phyloP scores from a whole-genome alignment of 306 rosid species.

The Glycine tomentella region DNA sequence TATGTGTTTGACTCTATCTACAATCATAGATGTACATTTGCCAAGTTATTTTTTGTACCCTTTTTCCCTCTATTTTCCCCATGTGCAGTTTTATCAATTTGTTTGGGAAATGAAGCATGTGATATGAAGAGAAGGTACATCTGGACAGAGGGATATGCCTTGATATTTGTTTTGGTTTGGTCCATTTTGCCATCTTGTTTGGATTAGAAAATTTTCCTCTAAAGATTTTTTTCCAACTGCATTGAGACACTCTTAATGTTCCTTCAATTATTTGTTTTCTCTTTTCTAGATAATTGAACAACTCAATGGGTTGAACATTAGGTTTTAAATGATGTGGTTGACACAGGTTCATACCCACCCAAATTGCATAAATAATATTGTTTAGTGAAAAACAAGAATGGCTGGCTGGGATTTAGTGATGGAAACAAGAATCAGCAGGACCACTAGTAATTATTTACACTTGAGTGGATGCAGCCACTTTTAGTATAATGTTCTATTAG shows the following conservation, averaged over 20 bases:
- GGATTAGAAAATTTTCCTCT: neutral
- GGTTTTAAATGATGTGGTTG: conserved; percentile 41
- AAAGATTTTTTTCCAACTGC: conserved; percentile 2
- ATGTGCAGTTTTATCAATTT: neutral
- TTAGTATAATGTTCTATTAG: conserved; percentile 35
- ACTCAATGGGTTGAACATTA: conserved; percentile 28
- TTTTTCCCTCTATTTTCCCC: neutral
- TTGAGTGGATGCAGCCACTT: conserved; percentile 50
- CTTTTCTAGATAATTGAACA: conserved; percentile 38
- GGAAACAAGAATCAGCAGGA: conserved; percentile 21
- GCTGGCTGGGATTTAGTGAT: neutral
- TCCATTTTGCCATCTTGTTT: no score
- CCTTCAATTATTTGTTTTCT: conserved; percentile 33
- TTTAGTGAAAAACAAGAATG: conserved; percentile 42
- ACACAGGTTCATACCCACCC: conserved; percentile 37
- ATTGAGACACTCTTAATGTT: conserved; percentile 1
- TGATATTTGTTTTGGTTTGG: neutral
- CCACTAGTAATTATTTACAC: conserved; percentile 45
- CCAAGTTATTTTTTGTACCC: neutral
- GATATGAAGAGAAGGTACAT: conserved; percentile 26
- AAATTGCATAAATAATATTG: conserved; percentile 2
- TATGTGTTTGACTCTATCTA: conserved; percentile 26
- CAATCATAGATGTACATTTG: conserved; percentile 26
- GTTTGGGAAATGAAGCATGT: conserved; percentile 22
- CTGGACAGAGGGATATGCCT: neutral